Base-by-base conservation (phyloP, 768 basidiomycete genomes). In the Mycena latifolia region DNA sequence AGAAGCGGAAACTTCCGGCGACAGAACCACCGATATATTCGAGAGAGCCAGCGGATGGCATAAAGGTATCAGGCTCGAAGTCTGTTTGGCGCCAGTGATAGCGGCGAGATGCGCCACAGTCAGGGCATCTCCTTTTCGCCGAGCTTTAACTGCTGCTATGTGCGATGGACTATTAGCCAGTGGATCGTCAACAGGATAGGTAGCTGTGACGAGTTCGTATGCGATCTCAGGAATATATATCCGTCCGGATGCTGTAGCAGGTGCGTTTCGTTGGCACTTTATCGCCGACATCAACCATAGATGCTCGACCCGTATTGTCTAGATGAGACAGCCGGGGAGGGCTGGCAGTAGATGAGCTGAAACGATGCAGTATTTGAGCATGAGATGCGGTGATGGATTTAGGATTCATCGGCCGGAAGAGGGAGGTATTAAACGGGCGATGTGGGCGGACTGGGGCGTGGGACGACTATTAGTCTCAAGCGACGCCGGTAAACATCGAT, bases 71-170 rank as follows among this genome's bases (percentile, higher is more conserved):
- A 96, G 83, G 39, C 89, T 88, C 27, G 92, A 82, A 1, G 95
- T 96, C 66, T 88, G 88, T 76, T 97, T 97, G 62, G 91, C 88
- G 12, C 86, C 95, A 89, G 94, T 94, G 74, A 96, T 92, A 20
- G 88, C 95, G 9, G 95, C 94, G 25, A 97, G 80, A 72, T 95
- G 93, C 25, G 92, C 92, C 20, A 92, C 86, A 17, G 88, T 89
- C 39, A 94, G 80, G 10, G 86, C 85, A 73, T 93, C 88, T 14
- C 92, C 92, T 75, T 94, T 94, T 41, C 78, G 74, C 41, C 81
- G 78, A 6, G 85, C 83, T 75, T 93, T 92, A 9, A 74, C 79
- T 61, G 80, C 78, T 20, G 80, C 81, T 51, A 76, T 75, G 20
- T 79, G 77, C 45, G 77, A 72, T 3, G 69, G 43, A 46, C 65